Base-by-base conservation (phyloP, 495 filamentous ascomycete species). In the Lindgomyces ingoldianus region DNA sequence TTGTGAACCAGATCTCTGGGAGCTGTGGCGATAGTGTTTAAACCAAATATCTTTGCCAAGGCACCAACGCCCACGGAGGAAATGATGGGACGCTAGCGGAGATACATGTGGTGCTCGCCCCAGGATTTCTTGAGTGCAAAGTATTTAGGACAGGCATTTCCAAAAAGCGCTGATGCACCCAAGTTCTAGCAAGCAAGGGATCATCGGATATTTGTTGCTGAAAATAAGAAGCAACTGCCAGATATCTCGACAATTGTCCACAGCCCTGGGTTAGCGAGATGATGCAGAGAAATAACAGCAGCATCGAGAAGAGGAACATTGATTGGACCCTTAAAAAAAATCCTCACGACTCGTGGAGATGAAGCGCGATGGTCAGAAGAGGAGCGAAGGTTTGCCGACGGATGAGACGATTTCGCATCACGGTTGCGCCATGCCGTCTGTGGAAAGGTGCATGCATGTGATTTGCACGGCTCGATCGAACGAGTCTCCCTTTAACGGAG, bases 311-410 rank as follows among this genome's bases (percentile, higher is more conserved):
- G n/a, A 4, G 33, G 21, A 16, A 25, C 30, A 22, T 3, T 19
- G 11, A 41, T 21, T 55, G 29, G 29, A 19, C 33, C 10, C 18
- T 3, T 9, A 2, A 14, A 18, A 19, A 4, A 47, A 47, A 19
- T 16, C 1, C 29, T 24, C 58, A 61, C 48, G 66, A 69, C 19
- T 69, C 66, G 29, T 39, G 61, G 66, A 64, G 60, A 69, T 69
- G 66, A 70, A 59, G 67, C 21, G 61, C 45, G 52, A 60, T 57
- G 27, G 53, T 53, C 51, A 8, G 41, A 41, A 41, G 41, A 25
- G 21, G 22, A 14, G 45, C 4, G 39, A 60, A 67, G 50, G 64
- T 60, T 67, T 67, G 51, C 21, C 52, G 60, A 27, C 16, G 58
- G 39, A 45, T 11, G 41, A 22, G 36, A 39, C 12, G 47, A 30